Percentiles rank a stretch among this genome's conserved stretches.
phyloP scores from a whole-genome alignment of 495 filamentous ascomycete genomes.

The Parathielavia hyrcaniae region DNA sequence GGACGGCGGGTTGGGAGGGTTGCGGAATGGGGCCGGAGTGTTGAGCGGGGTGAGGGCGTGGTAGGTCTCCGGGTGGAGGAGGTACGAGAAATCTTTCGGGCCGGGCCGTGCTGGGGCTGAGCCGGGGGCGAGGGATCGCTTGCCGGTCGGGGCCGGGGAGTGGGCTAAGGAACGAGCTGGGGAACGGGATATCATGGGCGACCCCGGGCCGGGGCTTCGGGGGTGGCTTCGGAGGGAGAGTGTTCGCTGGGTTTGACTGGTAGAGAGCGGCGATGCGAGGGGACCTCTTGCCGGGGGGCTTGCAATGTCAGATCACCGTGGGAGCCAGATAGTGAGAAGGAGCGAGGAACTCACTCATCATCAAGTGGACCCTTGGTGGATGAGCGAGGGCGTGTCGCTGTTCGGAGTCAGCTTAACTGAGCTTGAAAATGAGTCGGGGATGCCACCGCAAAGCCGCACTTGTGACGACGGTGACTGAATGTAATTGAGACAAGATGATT shows the following conservation, averaged over 20 bases:
- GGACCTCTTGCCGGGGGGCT: constrained; percentile 20
- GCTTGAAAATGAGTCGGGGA: neutral
- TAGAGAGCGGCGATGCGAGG: constrained; percentile 26
- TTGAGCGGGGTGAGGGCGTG: constrained; percentile 65
- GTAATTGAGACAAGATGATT: neutral
- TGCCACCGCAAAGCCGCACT: neutral
- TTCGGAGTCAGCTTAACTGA: constrained; percentile 3
- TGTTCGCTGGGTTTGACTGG: constrained; percentile 13
- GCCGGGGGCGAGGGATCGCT: constrained; percentile 4
- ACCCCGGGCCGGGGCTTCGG: constrained; percentile 18
- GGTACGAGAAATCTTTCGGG: constrained; percentile 69
- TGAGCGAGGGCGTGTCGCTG: constrained; percentile 44
- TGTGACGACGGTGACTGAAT: neutral
- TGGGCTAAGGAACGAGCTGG: constrained; percentile 24
- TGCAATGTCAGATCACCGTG: neutral
- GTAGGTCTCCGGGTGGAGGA: constrained; percentile 72
- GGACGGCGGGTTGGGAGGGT: constrained; percentile 39
- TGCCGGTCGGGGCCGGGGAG: constrained; percentile 20
- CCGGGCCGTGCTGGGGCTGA: constrained; percentile 18
- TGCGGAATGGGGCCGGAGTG: constrained; percentile 58
- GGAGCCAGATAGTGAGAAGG: constrained; percentile 1
- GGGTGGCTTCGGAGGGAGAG: constrained; percentile 7
- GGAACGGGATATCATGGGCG: constrained; percentile 26
- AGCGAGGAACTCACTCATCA: constrained; percentile 44
- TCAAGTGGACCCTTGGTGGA: constrained; percentile 56